Base-by-base conservation (phyloP, 371 early-diverging fungal genomes). In the Blastocladiella emersonii region DNA sequence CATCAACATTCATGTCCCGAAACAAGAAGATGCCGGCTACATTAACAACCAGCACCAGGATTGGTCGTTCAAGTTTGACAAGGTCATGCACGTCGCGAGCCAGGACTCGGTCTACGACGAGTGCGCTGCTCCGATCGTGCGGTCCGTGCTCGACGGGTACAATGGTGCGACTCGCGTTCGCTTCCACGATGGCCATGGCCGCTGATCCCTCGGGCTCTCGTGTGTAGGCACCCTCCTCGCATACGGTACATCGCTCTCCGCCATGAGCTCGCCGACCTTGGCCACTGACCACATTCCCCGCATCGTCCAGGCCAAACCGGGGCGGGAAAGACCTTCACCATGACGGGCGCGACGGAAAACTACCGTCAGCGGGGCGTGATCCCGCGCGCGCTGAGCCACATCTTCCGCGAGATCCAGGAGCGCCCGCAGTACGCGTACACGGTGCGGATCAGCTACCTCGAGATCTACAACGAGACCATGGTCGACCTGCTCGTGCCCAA, bases 321-420 rank as follows among this genome's bases (percentile, higher is more conserved):
- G 13, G 81, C 80, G n/a, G 87, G 87, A 17, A 86, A 86, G 66
- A 85, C 87, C 21, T 83, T 83, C 66, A 82, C 87, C n/a, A 79
- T 77, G 79, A 72, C 78, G 30, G 87, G 87, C 1, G 74, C 76
- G 7, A 71, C 76, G 3, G 76, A 78, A 61, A 76, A 80, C 69
- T 82, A 78, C 67, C 74, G 76, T 63, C 81, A 81, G 61, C 67
- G 81, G 32, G 81, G 81, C 21, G 55, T 81, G 25, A 79, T 81
- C 15, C 81, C 81, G 15, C 67, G 81, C 23, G 69, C 76, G 1
- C 74, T 81, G 27, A 70, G 74, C 1, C 76, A 78, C 19, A 37
- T 81, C 27, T 81, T 70, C 62, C 64, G 68, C 2, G 78, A 78
- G 56, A 75, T 81, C 30, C 56, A 67, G 34, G 75, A 77, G 34